Percentiles rank a stretch among this genome's conserved stretches.
phyloP scores from a whole-genome alignment of 192 early-diverging fungal genomes.

The Backusella sp. region DNA sequence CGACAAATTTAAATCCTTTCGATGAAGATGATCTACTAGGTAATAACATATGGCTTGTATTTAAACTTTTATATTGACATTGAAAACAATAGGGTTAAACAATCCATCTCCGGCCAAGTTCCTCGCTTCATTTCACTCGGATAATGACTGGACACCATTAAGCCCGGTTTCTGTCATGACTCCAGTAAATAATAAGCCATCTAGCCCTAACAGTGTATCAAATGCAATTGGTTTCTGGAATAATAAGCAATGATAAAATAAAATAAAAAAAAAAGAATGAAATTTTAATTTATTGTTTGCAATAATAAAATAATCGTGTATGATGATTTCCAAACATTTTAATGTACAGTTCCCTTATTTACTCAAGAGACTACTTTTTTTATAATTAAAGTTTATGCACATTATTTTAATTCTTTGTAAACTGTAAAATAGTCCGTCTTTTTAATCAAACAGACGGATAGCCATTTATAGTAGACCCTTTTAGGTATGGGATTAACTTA shows the following conservation, averaged over 20 bases:
- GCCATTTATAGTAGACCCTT: too few relatives aligned
- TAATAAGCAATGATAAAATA: constrained; percentile 7
- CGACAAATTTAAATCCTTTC: constrained; percentile 16
- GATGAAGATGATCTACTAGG: not conserved
- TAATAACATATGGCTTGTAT: not conserved
- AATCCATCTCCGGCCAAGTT: not conserved
- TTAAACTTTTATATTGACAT: not conserved
- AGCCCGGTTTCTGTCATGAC: constrained; percentile 10
- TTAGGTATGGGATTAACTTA: too few relatives aligned
- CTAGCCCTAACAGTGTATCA: constrained; percentile 5
- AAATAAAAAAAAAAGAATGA: not conserved
- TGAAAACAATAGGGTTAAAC: not conserved
- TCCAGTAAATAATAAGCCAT: not conserved
- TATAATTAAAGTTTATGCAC: too few relatives aligned
- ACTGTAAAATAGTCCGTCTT: too few relatives aligned
- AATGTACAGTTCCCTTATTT: not conserved
- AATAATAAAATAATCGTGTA: not conserved
- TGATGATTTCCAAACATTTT: not conserved
- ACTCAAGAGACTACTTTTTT: not conserved
- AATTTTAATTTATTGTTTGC: not conserved
- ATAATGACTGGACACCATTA: constrained; percentile 17
- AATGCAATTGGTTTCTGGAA: constrained; percentile 21
- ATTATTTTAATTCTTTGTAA: too few relatives aligned
- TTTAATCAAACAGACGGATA: too few relatives aligned
- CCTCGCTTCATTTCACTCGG: constrained; percentile 7